Conservation (phyloP, 176 grass and related monocot genomes). For the Triticum dicoccoides region DNA sequence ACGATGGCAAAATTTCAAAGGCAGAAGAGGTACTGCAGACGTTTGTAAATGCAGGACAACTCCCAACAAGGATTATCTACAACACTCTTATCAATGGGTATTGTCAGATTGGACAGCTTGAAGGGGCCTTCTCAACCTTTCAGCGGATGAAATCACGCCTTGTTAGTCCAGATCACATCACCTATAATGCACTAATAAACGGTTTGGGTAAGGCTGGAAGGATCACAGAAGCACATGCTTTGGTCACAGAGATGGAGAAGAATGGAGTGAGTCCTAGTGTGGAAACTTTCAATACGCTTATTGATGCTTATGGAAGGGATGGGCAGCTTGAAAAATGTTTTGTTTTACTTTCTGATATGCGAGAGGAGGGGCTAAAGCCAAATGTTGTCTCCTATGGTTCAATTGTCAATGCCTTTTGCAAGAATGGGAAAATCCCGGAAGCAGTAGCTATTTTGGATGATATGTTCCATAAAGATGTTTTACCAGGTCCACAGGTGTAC, state of each 20-base stretch:
- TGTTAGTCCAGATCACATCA: constrained; percentile 47
- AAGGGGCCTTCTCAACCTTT: constrained; percentile 43
- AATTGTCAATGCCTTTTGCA: constrained; percentile 69
- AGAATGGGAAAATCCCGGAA: constrained; percentile 51
- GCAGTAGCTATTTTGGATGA: constrained; percentile 60
- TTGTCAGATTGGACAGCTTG: constrained; percentile 44
- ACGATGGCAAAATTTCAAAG: constrained; percentile 46
- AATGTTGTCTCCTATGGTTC: constrained; percentile 62
- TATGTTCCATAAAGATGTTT: constrained; percentile 57
- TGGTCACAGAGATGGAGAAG: constrained; percentile 57
- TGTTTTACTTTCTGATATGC: constrained; percentile 46
- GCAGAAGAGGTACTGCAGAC: constrained; percentile 42
- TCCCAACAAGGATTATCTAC: constrained; percentile 50
- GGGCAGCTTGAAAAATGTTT: constrained; percentile 56
- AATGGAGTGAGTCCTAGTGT: constrained; percentile 30
- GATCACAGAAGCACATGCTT: constrained; percentile 39
- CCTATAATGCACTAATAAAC: constrained; percentile 64
- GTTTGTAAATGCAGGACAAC: constrained; percentile 37
- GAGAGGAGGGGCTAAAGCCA: constrained; percentile 40
- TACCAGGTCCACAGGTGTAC: constrained; percentile 55
- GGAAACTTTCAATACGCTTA: constrained; percentile 55
- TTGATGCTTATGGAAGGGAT: constrained; percentile 46
- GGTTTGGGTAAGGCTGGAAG: constrained; percentile 51
- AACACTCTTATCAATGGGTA: constrained; percentile 63
- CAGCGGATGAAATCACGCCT: constrained; percentile 41